Evolutionary conservation across 75 land plant genomes (phyloP), one percentile per base, ranked within the genome.

Genomic region (Adiantum capillusveneris): DNA sequence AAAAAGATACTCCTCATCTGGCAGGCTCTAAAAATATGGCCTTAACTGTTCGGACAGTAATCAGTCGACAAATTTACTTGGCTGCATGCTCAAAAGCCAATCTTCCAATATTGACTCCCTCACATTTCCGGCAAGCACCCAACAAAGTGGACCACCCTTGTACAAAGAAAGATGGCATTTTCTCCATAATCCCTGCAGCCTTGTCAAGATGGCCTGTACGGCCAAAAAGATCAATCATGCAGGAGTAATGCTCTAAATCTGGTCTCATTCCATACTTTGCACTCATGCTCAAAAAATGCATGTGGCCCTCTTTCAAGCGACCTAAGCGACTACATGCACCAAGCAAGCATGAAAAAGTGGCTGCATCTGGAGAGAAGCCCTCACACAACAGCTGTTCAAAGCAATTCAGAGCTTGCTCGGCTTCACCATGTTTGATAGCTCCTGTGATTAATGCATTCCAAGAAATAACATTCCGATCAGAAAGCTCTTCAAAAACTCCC

Each of bases 381-480:
- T 22, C 21, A 1, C 11, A 3, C 43, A 28, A 12, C 65, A 76
- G 60, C n/a, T 43, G 36, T 25, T 22, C 0, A 49, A 70, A 66
- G 0, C 70, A 43, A 12, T 42, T 30, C 5, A 70, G 18, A 0
- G 62, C 66, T 34, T 70, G 69, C 0, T 22, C 44, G 11, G 43
- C 30, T 22, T 42, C n/a, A 11, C 70, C 70, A 24, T 65, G 29
- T 29, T 60, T 48, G 19, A 34, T 65, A 24, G 60, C 60, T 0
- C 59, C 68, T 22, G 50, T 25, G 29, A 75, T 69, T 53, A 75
- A 63, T 17, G 66, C 60, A 59, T 69, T 68, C 77, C 77, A 75
- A 2, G 59, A 64, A 31, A 58, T 37, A 42, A 59, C 31, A 56
- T 75, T 63, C 25, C 50, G 58, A 0, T 7, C 5, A 36, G 59